A percentile compares a stretch with the other conserved stretches of the same genome.
Conservation (phyloP, 805 yeast species). For the Monosporozyma unispora region DNA sequence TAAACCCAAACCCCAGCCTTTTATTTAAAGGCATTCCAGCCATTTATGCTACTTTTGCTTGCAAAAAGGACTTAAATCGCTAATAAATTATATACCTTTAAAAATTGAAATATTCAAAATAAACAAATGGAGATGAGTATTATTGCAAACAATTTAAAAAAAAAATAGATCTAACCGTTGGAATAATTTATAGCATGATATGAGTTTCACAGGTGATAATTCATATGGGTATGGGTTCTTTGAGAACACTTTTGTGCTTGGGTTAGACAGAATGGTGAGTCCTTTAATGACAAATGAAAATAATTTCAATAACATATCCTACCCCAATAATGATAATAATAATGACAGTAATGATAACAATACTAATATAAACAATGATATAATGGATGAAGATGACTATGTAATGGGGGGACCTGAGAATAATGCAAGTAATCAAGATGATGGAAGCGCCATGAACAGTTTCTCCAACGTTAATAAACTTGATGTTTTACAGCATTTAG, state of each 20-base stretch:
- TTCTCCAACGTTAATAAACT: background rate
- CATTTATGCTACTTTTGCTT: too few relatives aligned
- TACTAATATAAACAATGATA: background rate
- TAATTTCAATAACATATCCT: background rate
- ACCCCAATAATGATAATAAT: background rate
- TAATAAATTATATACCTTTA: too few relatives aligned
- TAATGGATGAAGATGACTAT: background rate
- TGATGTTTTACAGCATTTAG: slow-evolving; percentile 4
- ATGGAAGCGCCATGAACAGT: background rate
- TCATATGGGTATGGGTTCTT: background rate
- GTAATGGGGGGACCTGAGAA: background rate
- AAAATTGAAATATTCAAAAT: too few relatives aligned
- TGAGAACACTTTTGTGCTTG: background rate
- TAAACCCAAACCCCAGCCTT: too few relatives aligned
- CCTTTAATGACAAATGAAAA: background rate
- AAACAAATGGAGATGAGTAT: too few relatives aligned
- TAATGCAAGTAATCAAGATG: background rate
- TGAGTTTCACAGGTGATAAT: background rate
- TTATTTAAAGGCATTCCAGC: too few relatives aligned
- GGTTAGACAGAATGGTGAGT: background rate
- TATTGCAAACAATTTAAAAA: too few relatives aligned
- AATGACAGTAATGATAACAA: background rate
- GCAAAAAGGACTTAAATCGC: too few relatives aligned
- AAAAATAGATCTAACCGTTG: too few relatives aligned
- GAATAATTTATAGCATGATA: background rate